Evolutionary conservation across 192 early-diverging fungal species (phyloP).

Genomic region (Lobulomyces angularis): DNA sequence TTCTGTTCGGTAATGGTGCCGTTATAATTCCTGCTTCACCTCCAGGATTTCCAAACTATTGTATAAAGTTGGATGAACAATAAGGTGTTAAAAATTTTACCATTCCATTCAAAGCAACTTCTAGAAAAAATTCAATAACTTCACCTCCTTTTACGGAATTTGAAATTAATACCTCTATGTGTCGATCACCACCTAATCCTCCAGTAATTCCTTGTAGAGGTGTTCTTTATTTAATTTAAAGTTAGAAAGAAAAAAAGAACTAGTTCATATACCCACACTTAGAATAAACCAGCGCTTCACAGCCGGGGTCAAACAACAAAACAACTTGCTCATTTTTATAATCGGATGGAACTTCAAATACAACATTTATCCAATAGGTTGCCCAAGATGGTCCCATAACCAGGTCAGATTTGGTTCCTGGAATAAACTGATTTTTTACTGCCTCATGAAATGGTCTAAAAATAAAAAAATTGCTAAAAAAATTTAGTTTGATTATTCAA

Average conservation of each 20-base stretch:
- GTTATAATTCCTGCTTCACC: constrained; percentile 34
- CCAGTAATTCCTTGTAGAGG: constrained; percentile 85
- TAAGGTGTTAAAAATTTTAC: constrained; percentile 1
- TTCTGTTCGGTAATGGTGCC: constrained; percentile 53
- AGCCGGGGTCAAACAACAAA: constrained; percentile 73
- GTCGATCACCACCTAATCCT: constrained; percentile 41
- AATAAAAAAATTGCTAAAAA: background rate
- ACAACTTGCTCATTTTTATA: constrained; percentile 67
- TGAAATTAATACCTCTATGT: constrained; percentile 39
- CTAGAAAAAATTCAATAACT: constrained; percentile 69
- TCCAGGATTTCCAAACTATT: too few relatives aligned
- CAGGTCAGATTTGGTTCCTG: constrained; percentile 58
- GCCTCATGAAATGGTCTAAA: constrained; percentile 59
- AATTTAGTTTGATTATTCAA: constrained; percentile 28
- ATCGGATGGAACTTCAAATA: constrained; percentile 44
- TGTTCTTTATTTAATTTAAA: too few relatives aligned
- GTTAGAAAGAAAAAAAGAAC: too few relatives aligned
- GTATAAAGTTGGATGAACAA: constrained; percentile 4
- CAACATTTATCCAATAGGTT: constrained; percentile 28
- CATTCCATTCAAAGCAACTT: constrained; percentile 86
- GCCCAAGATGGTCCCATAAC: constrained; percentile 56
- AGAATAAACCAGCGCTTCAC: constrained; percentile 87
- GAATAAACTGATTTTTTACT: constrained; percentile 49
- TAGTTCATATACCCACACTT: constrained; percentile 60
- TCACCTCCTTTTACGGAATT: constrained; percentile 25